Base-by-base conservation (phyloP, 257 asterid genomes). In the Solanum peruvianum region DNA sequence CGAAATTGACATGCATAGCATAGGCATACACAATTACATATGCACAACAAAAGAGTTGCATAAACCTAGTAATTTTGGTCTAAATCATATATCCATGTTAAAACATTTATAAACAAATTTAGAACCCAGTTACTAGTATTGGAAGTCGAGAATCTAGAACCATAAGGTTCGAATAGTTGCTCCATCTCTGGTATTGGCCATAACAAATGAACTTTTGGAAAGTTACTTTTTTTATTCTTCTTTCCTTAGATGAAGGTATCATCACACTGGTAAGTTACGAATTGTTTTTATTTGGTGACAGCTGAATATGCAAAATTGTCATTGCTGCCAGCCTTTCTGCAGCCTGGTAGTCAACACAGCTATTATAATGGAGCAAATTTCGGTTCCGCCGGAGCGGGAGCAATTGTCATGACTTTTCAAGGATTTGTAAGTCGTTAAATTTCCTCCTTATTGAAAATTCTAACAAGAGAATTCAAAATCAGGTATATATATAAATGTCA, bases 361-460 rank as follows among this genome's bases (percentile, higher is more conserved):
- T 85, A 60, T 87, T 77, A 87, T 84, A 47, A 87, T 82, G 97
- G 98, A n/a, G 92, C 80, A 27, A 93, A 92, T 85, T 94, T 94
- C 78, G 98, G 97, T 18, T 94, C 98, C 13, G 94, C 93, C 37
- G 97, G 97, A 35, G 98, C 95, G 4, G 98, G 98, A 85, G 96
- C 91, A 83, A 80, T 93, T 84, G 83, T 88, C 27, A 89, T 88
- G 11, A 94, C 98, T 52, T 92, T 91, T 75, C 83, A 77, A n/a
- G 97, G 98, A 82, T 47, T 75, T 91, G 98, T 94, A 92, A 27
- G 35, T 82, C 11, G 2, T 25, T 42, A 7, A 37, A 37, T 72
- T 33, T 71, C 8, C 13, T 5, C 80, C 7, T 71, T 14, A 1
- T 33, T 21, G 20, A 12, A 39, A 37, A 39, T 75, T 75, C 31